phyloP scores from a whole-genome alignment of 768 basidiomycete genomes.

The Russula compacta region DNA sequence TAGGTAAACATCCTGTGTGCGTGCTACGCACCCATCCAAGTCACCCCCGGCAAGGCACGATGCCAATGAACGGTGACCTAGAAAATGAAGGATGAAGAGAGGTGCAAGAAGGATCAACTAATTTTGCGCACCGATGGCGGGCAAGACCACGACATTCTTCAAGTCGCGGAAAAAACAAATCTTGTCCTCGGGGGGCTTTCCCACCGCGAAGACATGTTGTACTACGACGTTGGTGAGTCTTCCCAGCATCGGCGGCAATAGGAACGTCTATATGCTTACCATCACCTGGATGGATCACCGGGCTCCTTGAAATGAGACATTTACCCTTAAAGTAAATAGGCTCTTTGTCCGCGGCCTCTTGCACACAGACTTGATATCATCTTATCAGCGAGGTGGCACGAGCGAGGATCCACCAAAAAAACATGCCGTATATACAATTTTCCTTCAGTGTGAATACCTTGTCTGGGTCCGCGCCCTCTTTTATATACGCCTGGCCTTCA shows the following conservation, averaged over 20 bases:
- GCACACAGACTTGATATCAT: conserved; percentile 10
- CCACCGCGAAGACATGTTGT: not conserved
- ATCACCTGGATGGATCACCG: not conserved
- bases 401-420: not conserved
- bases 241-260: not conserved
- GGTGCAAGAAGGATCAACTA: not conserved
- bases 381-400: not conserved
- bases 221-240: not conserved
- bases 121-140: not conserved
- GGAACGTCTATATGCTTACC: not conserved
- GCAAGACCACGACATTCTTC: not conserved
- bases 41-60: not conserved
- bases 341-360: conserved; percentile 7
- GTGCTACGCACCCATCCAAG: not conserved
- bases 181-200: not conserved
- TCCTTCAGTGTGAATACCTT: conserved; percentile 10
- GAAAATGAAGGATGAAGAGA: not conserved
- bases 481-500: conserved; percentile 39
- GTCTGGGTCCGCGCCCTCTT: conserved; percentile 1
- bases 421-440: conserved; percentile 11
- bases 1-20: no score
- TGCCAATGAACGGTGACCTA: not conserved
- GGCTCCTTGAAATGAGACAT: not conserved
- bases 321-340: not conserved
- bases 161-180: not conserved